A percentile compares a stretch with the other conserved stretches of the same genome.
These are phyloP conservation scores for Aspergillus pseudotamarii DNA, from an alignment of 2,329 filamentous ascomycete genomes.

Conservation along the genomic window DNA sequence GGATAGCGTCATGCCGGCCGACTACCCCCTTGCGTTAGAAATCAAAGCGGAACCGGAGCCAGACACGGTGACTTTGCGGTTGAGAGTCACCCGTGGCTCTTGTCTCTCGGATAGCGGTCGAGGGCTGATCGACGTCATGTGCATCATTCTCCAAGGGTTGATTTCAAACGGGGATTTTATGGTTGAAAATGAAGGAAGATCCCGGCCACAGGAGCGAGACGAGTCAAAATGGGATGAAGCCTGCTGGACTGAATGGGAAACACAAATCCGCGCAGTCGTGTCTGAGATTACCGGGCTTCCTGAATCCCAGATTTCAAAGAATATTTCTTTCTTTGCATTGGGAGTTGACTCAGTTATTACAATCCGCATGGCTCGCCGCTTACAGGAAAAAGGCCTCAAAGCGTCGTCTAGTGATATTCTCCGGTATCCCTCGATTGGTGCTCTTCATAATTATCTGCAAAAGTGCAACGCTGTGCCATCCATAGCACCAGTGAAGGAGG, in stretches of 20 bases:
- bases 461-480: no score
- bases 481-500: neutral
- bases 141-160: neutral
- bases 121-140: neutral
- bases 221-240: neutral
- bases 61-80: neutral
- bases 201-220: no score
- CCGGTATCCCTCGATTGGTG: neutral
- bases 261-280: neutral
- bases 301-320: neutral
- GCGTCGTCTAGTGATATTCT: neutral
- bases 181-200: no score
- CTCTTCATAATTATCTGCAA: neutral
- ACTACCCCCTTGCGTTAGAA: neutral
- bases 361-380: neutral
- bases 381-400: neutral
- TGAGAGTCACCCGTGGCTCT: no score
- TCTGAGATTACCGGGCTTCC: neutral
- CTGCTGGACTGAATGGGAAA: neutral
- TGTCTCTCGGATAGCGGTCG: no score
- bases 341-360: neutral
- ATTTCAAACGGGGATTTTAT: neutral
- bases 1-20: neutral
- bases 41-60: neutral
- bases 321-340: neutral